Evolutionary conservation across 148 eudicot species (phyloP), one percentile per base, ranked within the genome.

Genomic region (Rhododendron griersonianum): DNA sequence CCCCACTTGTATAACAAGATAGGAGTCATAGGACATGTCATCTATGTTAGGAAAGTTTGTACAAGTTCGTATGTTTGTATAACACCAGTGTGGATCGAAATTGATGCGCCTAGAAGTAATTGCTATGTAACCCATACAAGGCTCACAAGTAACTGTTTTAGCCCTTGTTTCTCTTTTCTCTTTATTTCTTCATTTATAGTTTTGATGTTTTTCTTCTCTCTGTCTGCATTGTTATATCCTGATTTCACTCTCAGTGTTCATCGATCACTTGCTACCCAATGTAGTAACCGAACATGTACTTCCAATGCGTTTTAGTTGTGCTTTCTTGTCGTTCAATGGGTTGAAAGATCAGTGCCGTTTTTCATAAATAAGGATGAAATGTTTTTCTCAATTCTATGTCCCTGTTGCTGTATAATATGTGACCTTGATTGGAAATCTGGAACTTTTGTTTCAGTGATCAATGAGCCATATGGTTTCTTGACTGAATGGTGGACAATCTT

Each of bases 381-480:
- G 7, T 57, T 45, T 67, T 14, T 19, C n/a, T 67, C 23, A 78
- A 47, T 78, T 25, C 16, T 45, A n/a, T 45, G 57, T 45, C 19
- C 57, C 57, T n/a, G 19, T 25, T 51, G 82, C 63, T 30, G 41
- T 50, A n/a, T 6, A n/a, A 47, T 80, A 33, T 28, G 63, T 50
- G 21, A 15, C n/a, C 21, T 51, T 80, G 63, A 50, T 30, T 16
- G 39, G 35, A 28, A 80, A 51, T 50, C 23, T 51, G 39, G 11
- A 13, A 25, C 21, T 80, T 50, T 50, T 80, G 39, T 51, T 51
- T 28, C 33, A 80, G 82, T 28, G 41, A 51, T 51, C 61, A 30
- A 51, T 4, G n/a, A 25, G 39, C 82, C 82, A 41, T 28, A 51
- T 51, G 82, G 63, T 80, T 80, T 80, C 82, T 80, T 80, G 63